phyloP scores from a whole-genome alignment of 2,329 filamentous ascomycete genomes.

The Sporothrix brunneoviolacea region DNA sequence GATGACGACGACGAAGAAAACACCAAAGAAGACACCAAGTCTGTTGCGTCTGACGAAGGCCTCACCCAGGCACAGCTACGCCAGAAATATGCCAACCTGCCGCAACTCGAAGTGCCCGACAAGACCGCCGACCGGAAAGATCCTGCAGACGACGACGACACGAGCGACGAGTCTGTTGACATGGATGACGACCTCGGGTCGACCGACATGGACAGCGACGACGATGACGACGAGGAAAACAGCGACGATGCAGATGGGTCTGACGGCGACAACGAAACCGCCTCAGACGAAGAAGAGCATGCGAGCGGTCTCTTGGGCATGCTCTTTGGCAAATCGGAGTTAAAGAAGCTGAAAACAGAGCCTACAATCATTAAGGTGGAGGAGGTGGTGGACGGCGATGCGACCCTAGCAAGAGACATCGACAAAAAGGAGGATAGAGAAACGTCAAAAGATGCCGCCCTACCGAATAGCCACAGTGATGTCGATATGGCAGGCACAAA shows the following conservation, averaged over 20 bases:
- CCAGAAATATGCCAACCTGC: slow-evolving; percentile 62
- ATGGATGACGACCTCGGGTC: slow-evolving; percentile 63
- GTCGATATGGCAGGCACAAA: neutral
- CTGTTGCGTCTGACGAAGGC: slow-evolving; percentile 51
- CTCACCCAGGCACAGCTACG: slow-evolving; percentile 63
- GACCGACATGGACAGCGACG: slow-evolving; percentile 45
- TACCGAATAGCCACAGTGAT: too few relatives aligned
- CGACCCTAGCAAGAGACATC: slow-evolving; percentile 22
- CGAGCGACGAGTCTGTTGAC: slow-evolving; percentile 57
- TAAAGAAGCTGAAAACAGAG: slow-evolving; percentile 45
- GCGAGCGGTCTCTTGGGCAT: slow-evolving; percentile 46
- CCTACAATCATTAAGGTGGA: slow-evolving; percentile 22
- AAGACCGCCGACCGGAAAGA: slow-evolving; percentile 18
- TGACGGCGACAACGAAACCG: slow-evolving; percentile 36
- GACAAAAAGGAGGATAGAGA: slow-evolving; percentile 29
- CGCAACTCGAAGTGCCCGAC: slow-evolving; percentile 33
- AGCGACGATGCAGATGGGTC: slow-evolving; percentile 40
- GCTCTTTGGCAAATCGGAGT: slow-evolving; percentile 53
- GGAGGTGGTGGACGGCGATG: slow-evolving; percentile 19
- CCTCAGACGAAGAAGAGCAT: slow-evolving; percentile 34
- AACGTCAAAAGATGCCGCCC: neutral
- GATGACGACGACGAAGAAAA: slow-evolving; percentile 47
- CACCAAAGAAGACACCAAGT: slow-evolving; percentile 35
- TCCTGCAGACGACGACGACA: slow-evolving; percentile 23
- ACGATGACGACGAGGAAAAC: slow-evolving; percentile 34